Evolutionary conservation across 2,329 filamentous ascomycete genomes (phyloP).

Genomic region (Fusarium sp.): DNA sequence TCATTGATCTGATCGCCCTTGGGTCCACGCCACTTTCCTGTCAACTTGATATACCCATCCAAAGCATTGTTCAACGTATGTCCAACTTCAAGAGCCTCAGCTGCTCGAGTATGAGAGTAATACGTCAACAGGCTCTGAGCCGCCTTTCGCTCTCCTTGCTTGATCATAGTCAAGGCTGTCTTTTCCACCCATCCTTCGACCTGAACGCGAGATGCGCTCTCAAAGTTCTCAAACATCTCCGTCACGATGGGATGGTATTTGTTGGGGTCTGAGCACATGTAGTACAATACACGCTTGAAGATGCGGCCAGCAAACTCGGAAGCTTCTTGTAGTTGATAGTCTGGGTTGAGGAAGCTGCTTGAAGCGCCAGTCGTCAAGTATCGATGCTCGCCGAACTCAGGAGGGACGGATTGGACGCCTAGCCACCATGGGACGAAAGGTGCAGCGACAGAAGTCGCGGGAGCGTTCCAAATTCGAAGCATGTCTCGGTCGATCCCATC

Average conservation of each 20-base stretch:
- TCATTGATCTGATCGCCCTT: constrained; percentile 39
- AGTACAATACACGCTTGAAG: constrained; percentile 37
- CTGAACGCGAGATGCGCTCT: constrained; percentile 26
- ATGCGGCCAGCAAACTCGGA: constrained; percentile 37
- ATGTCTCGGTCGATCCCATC: constrained; percentile 28
- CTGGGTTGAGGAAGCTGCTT: constrained; percentile 39
- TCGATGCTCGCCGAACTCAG: constrained; percentile 35
- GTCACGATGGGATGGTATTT: constrained; percentile 33
- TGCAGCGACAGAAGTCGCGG: constrained; percentile 28
- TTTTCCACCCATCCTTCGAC: constrained; percentile 37
- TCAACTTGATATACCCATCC: constrained; percentile 40
- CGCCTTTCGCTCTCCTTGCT: constrained; percentile 27
- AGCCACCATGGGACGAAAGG: constrained; percentile 41
- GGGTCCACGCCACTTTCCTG: constrained; percentile 31
- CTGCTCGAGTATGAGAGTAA: constrained; percentile 35
- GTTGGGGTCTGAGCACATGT: constrained; percentile 38
- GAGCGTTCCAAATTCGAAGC: constrained; percentile 38
- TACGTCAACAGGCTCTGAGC: constrained; percentile 33
- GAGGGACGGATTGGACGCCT: constrained; percentile 31
- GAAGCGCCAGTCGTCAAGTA: constrained; percentile 39
- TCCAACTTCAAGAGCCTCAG: constrained; percentile 34
- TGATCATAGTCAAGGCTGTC: constrained; percentile 24
- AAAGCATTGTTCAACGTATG: constrained; percentile 30
- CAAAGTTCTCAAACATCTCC: constrained; percentile 20
- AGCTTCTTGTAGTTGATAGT: constrained; percentile 38